A percentile compares a stretch with the other conserved stretches of the same genome.
phyloP scores from a whole-genome alignment of 75 land plant genomes.

The Picea glauca region DNA sequence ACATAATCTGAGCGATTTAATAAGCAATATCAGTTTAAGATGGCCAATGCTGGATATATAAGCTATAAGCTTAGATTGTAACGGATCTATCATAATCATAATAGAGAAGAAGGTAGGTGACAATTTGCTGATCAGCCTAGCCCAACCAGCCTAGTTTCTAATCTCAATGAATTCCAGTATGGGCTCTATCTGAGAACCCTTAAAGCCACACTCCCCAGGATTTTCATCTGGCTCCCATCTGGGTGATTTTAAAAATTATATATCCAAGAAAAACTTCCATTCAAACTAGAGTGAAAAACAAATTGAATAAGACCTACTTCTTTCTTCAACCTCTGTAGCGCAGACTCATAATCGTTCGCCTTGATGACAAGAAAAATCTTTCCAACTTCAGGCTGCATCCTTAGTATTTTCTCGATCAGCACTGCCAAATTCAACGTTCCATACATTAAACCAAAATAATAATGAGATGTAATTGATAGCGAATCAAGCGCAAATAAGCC shows the following conservation, averaged over 20 bases:
- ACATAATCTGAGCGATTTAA: slow-evolving; percentile 38
- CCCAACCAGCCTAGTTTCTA: no score
- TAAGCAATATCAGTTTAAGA: neutral
- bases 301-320: slow-evolving; percentile 35
- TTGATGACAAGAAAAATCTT: slow-evolving; percentile 75
- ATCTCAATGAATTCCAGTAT: no score
- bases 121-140: no score
- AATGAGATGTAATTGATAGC: neutral
- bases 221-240: no score
- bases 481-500: neutral
- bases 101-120: no score
- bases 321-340: slow-evolving; percentile 50
- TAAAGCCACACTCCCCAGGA: no score
- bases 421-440: slow-evolving; percentile 32
- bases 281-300: neutral
- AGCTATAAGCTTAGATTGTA: no score
- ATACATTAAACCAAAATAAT: neutral
- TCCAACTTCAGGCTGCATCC: slow-evolving; percentile 75
- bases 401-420: slow-evolving; percentile 82
- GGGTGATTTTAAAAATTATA: no score
- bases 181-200: no score
- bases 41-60: no score
- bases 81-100: no score
- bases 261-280: no score
- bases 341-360: slow-evolving; percentile 54